Percentiles rank a stretch among this genome's conserved stretches.
Conservation (phyloP, 2,329 filamentous ascomycete species). For the Botrytis sinoallii region DNA sequence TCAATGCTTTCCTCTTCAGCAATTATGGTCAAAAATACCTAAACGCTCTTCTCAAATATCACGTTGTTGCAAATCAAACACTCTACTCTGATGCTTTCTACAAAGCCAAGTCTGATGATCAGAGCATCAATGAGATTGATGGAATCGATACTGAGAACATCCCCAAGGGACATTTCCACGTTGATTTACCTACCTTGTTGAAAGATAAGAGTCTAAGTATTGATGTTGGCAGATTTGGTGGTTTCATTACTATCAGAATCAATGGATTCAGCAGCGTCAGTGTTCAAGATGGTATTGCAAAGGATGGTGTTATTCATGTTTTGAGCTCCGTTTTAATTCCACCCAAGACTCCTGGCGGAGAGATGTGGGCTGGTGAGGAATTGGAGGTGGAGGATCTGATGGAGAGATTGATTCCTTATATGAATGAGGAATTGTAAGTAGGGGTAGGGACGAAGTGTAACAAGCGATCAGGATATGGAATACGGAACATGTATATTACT, state of each 20-base stretch:
- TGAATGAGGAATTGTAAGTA: slow-evolving; percentile 24
- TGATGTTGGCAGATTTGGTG: slow-evolving; percentile 66
- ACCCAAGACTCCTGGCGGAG: slow-evolving; percentile 50
- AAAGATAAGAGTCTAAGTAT: slow-evolving; percentile 63
- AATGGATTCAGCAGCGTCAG: slow-evolving; percentile 69
- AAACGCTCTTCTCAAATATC: slow-evolving; percentile 73
- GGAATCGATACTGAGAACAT: slow-evolving; percentile 33
- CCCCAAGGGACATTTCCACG: slow-evolving; percentile 47
- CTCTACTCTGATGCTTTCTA: slow-evolving; percentile 84
- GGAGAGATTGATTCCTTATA: slow-evolving; percentile 36
- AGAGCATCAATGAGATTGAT: slow-evolving; percentile 28
- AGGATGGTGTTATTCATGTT: slow-evolving; percentile 81
- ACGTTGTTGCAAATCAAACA: slow-evolving; percentile 69
- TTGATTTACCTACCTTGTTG: slow-evolving; percentile 72
- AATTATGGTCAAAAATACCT: slow-evolving; percentile 74
- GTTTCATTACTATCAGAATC: slow-evolving; percentile 68
- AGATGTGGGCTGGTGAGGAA: slow-evolving; percentile 50
- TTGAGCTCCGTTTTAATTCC: slow-evolving; percentile 72
- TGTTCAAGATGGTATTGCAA: slow-evolving; percentile 67
- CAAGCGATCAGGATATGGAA: background rate
- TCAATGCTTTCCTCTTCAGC: slow-evolving; percentile 83
- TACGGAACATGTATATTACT: background rate
- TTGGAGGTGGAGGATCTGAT: slow-evolving; percentile 60
- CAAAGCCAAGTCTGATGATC: slow-evolving; percentile 41
- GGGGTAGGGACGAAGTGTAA: slow-evolving; percentile 14